Evolutionary conservation across 2,329 filamentous ascomycete genomes (phyloP), one percentile per base, ranked within the genome.

Genomic region (Coniella lustricola): DNA sequence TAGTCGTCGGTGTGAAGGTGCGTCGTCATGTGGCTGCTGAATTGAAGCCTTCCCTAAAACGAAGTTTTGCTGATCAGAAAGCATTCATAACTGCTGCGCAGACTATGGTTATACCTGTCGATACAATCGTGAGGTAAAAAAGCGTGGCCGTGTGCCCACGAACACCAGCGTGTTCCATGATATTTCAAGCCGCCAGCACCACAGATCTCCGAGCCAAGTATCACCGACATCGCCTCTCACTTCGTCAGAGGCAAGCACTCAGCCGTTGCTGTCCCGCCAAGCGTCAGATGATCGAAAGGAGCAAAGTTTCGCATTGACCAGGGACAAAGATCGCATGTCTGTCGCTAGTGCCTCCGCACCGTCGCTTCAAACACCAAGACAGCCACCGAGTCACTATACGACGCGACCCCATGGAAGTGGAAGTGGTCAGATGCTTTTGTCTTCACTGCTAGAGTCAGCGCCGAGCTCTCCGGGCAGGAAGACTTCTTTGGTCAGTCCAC

Each of bases 71-170:
- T n/a, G n/a, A n/a, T n/a, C n/a, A n/a, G n/a, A n/a, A n/a, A n/a
- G n/a, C n/a, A n/a, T n/a, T n/a, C n/a, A n/a, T n/a, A n/a, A n/a
- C n/a, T n/a, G n/a, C 10, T 29, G 5, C 17, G 34, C 33, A 67
- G 66, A 68, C 35, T 68, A 68, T 52, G 64, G 64, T 7, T 67
- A 67, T 43, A 57, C 59, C 16, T 68, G 66, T 46, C 58, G 59
- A 14, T 68, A 68, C 46, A 63, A 65, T 25, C 61, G 66, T 18
- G 57, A 64, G 33, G 57, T 67, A 18, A 67, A 66, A 56, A 67
- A 67, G 48, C 56, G 66, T 20, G 66, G 66, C 7, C 62, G 66
- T 10, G 54, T 62, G 18, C 65, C 64, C 32, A 51, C 38, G 10
- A 35, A 25, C 12, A 31, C 50, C 13, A 44, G 5, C 7, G 40